A percentile compares a stretch with the other conserved stretches of the same genome.
Conservation (phyloP, 768 basidiomycete species). For the Trametes gibbosa region DNA sequence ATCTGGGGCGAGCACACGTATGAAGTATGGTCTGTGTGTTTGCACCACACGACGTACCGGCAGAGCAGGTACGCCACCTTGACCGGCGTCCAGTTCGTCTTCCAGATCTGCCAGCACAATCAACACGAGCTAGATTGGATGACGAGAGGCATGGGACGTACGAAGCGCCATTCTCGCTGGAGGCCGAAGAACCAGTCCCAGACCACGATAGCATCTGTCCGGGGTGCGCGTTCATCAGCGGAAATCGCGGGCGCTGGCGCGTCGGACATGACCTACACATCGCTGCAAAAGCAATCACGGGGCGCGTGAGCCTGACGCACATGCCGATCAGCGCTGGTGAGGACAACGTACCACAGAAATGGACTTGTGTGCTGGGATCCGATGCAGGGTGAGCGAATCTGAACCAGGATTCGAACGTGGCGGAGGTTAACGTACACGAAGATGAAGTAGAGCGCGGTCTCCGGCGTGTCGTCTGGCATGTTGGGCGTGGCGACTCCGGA, state of each 20-base stretch:
- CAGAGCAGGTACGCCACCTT: conserved; percentile 83
- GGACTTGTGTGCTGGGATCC: conserved; percentile 55
- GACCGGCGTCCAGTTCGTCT: conserved; percentile 80
- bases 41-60: conserved; percentile 48
- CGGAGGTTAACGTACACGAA: conserved; percentile 50
- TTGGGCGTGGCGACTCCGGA: not conserved
- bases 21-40: not conserved
- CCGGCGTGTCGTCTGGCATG: conserved; percentile 40
- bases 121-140: conserved; percentile 10
- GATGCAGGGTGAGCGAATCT: not conserved
- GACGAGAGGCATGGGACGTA: conserved; percentile 33
- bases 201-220: conserved; percentile 70
- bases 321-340: not conserved
- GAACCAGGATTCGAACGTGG: not conserved
- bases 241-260: not conserved
- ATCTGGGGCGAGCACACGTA: conserved; percentile 40
- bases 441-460: conserved; percentile 70
- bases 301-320: not conserved
- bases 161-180: conserved; percentile 75
- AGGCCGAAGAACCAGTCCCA: conserved; percentile 87
- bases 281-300: conserved; percentile 38
- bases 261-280: conserved; percentile 26
- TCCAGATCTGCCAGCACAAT: conserved; percentile 61
- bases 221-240: not conserved
- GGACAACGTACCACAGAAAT: conserved; percentile 73